Conservation (phyloP, 768 basidiomycete species). For the Chalciporus piperatus region DNA sequence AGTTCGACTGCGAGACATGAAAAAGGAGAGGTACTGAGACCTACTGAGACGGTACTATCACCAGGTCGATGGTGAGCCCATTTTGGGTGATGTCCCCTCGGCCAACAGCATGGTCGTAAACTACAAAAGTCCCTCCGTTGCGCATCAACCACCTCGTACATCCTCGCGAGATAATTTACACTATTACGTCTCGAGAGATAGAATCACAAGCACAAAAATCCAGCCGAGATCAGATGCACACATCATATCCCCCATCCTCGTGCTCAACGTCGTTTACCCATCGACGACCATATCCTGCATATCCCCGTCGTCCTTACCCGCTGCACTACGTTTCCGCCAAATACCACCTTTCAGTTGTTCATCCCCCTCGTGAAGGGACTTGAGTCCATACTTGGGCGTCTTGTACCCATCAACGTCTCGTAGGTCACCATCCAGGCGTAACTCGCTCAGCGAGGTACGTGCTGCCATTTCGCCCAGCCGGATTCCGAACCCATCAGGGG, state of each 20-base stretch:
- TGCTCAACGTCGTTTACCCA: neutral
- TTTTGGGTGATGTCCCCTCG: too few species aligned
- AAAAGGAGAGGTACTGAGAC: neutral
- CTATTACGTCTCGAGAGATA: neutral
- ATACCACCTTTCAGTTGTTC: neutral
- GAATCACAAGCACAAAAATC: neutral
- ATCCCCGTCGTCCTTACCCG: neutral
- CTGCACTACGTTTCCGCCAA: constrained; percentile 5
- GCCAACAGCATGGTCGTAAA: neutral
- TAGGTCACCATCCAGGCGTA: constrained; percentile 24
- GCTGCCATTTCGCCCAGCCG: constrained; percentile 27
- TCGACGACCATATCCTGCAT: constrained; percentile 16
- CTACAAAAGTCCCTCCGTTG: neutral
- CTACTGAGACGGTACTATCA: too few species aligned
- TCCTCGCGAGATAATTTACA: neutral
- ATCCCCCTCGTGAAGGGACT: constrained; percentile 4
- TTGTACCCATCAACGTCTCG: constrained; percentile 12
- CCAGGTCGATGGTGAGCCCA: too few species aligned
- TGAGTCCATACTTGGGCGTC: constrained; percentile 20
- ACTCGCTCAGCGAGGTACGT: constrained; percentile 30
- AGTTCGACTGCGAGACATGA: neutral
- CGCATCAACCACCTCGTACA: neutral
- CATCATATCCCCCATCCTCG: neutral
- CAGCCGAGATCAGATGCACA: neutral
- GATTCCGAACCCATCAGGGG: constrained; percentile 27